phyloP scores from a whole-genome alignment of 495 filamentous ascomycete species.

The Rostrohypoxylon terebratum region DNA sequence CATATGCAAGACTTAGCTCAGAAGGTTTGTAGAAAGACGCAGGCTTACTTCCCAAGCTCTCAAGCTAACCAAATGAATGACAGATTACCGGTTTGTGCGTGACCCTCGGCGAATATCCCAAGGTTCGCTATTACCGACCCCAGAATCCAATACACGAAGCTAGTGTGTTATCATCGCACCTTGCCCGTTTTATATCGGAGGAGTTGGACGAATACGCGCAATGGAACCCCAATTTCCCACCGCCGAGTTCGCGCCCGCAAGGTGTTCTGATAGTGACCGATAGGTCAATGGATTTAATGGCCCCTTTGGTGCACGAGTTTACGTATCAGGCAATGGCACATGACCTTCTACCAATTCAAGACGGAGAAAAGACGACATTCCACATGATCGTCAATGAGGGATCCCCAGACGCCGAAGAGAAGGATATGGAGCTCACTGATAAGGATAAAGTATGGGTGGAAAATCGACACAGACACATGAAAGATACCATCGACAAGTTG shows the following conservation, averaged over 20 bases:
- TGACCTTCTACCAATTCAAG: slow-evolving; percentile 87
- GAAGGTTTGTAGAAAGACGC: slow-evolving; percentile 69
- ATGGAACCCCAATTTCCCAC: slow-evolving; percentile 84
- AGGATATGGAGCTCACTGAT: slow-evolving; percentile 90
- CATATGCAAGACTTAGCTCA: slow-evolving; percentile 87
- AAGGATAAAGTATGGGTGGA: slow-evolving; percentile 93
- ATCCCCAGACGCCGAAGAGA: slow-evolving; percentile 72
- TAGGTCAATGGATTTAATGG: slow-evolving; percentile 88
- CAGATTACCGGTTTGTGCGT: slow-evolving; percentile 88
- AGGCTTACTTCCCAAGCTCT: slow-evolving; percentile 29
- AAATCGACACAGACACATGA: slow-evolving; percentile 96
- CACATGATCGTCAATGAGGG: slow-evolving; percentile 81
- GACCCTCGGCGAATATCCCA: slow-evolving; percentile 86
- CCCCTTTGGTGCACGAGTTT: slow-evolving; percentile 93
- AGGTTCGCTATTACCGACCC: slow-evolving; percentile 89
- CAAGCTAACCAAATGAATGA: slow-evolving; percentile 45
- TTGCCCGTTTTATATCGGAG: slow-evolving; percentile 92
- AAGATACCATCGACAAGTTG: slow-evolving; percentile 93
- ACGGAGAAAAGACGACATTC: slow-evolving; percentile 88
- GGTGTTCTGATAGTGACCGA: slow-evolving; percentile 89
- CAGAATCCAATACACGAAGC: slow-evolving; percentile 83
- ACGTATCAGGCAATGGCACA: slow-evolving; percentile 99
- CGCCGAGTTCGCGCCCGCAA: slow-evolving; percentile 80
- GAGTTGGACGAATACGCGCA: slow-evolving; percentile 89
- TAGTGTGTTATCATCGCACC: slow-evolving; percentile 81